A percentile compares a stretch with the other conserved stretches of the same genome.
Evolutionary conservation across 208 protist species (phyloP).

Genomic region (Leptomonas pyrrhocoris): DNA sequence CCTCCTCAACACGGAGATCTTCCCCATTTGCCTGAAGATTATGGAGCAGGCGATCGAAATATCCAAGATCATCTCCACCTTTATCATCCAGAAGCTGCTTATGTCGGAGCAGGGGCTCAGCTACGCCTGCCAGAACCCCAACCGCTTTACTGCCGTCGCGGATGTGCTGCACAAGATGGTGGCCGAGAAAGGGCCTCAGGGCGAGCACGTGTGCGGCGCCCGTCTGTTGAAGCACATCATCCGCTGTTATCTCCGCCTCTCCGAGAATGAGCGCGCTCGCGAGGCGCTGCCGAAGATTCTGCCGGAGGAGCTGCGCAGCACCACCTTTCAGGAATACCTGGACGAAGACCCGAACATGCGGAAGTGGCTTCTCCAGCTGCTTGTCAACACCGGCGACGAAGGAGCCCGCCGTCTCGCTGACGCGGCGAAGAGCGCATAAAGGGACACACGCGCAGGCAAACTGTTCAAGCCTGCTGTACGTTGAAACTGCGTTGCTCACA

Average conservation of each 20-base stretch:
- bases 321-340: conserved; percentile 73
- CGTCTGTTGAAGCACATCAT: conserved; percentile 98
- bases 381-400: conserved; percentile 84
- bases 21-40: conserved; percentile 99
- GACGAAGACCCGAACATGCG: conserved; percentile 75
- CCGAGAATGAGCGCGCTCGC: conserved; percentile 92
- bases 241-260: conserved; percentile 97
- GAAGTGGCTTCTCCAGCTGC: conserved; percentile 80
- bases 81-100: conserved; percentile 99
- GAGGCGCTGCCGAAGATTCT: conserved; percentile 76
- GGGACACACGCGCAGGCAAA: not conserved
- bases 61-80: conserved; percentile 98
- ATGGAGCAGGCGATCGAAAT: conserved; percentile 98
- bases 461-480: no score
- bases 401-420: conserved; percentile 61
- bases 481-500: no score
- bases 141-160: conserved; percentile 95
- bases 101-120: conserved; percentile 96
- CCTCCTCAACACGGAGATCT: conserved; percentile 98
- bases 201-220: conserved; percentile 71
- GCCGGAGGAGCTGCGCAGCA: conserved; percentile 86
- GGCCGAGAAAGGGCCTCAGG: conserved; percentile 68
- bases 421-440: conserved; percentile 22
- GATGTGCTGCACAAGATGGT: conserved; percentile 97
- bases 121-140: conserved; percentile 97